Conservation (phyloP, 192 early-diverging fungal genomes). For the Mortierella antarctica region DNA sequence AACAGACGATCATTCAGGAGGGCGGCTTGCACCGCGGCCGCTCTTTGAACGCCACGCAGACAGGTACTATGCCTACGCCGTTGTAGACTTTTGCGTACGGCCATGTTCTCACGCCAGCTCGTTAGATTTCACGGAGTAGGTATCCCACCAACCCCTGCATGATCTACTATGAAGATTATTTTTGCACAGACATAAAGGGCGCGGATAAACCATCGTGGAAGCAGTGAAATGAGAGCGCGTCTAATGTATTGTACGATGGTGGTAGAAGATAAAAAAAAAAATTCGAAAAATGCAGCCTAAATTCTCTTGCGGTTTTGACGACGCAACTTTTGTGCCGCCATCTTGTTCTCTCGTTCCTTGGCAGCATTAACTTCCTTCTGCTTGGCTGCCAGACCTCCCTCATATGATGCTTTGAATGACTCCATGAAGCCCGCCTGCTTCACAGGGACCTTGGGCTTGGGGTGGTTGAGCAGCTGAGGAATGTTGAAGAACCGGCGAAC, state of each 20-base stretch:
- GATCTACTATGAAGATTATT: no score
- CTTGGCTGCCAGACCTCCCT: constrained; percentile 46
- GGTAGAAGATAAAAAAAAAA: background rate
- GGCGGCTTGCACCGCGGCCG: no score
- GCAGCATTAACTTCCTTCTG: constrained; percentile 30
- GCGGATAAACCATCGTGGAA: no score
- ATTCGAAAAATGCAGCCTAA: constrained; percentile 1
- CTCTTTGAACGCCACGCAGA: no score
- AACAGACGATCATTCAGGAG: no score
- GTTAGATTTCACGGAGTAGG: no score
- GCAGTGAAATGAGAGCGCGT: background rate
- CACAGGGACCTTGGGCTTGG: constrained; percentile 52
- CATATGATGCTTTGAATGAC: constrained; percentile 58
- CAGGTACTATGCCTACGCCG: no score
- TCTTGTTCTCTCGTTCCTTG: constrained; percentile 44
- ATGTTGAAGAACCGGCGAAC: constrained; percentile 72
- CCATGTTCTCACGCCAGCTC: no score
- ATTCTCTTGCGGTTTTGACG: constrained; percentile 53
- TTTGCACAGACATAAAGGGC: no score
- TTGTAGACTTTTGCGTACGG: no score
- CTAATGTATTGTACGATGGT: background rate
- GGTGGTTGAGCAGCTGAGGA: constrained; percentile 56
- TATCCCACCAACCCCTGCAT: no score
- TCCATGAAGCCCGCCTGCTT: constrained; percentile 60
- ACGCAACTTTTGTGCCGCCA: constrained; percentile 45